Evolutionary conservation across 2,329 filamentous ascomycete species (phyloP).

Genomic region (Penicillium sp.): DNA sequence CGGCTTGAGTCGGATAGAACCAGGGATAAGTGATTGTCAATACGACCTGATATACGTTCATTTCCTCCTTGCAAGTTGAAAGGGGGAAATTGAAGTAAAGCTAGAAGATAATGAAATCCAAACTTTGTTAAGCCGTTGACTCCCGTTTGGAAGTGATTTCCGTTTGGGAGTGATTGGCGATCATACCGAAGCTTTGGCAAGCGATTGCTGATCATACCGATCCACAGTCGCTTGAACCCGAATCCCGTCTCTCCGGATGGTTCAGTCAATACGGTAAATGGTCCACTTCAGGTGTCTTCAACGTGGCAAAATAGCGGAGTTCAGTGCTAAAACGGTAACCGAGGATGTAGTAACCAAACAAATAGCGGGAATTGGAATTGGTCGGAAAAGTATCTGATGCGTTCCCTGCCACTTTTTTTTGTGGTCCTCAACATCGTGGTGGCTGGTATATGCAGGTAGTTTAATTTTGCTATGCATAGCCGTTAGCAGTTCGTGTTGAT

Average conservation of each 20-base stretch:
- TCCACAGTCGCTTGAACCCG: constrained; percentile 18
- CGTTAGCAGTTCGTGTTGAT: constrained; percentile 6
- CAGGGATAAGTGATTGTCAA: constrained; percentile 1
- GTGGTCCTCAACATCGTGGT: constrained; percentile 9
- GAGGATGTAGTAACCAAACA: neutral
- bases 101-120: neutral
- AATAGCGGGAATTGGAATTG: no score
- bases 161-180: constrained; percentile 11
- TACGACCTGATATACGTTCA: neutral
- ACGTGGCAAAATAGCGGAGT: constrained; percentile 24
- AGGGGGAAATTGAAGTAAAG: constrained; percentile 1
- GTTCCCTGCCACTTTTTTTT: neutral
- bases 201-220: constrained; percentile 20
- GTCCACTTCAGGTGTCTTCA: constrained; percentile 11
- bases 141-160: constrained; percentile 9
- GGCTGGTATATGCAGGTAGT: constrained; percentile 15
- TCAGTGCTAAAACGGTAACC: neutral
- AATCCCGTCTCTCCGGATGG: constrained; percentile 4
- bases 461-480: constrained; percentile 13
- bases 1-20: constrained; percentile 1
- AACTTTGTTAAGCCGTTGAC: neutral
- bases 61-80: constrained; percentile 12
- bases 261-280: neutral
- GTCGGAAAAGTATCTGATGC: neutral
- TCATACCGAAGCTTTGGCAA: constrained; percentile 15